These are phyloP conservation scores for Anthoceros angustus DNA, from an alignment of 225 moss, liverwort and hornwort species.

Conservation along the genomic window DNA sequence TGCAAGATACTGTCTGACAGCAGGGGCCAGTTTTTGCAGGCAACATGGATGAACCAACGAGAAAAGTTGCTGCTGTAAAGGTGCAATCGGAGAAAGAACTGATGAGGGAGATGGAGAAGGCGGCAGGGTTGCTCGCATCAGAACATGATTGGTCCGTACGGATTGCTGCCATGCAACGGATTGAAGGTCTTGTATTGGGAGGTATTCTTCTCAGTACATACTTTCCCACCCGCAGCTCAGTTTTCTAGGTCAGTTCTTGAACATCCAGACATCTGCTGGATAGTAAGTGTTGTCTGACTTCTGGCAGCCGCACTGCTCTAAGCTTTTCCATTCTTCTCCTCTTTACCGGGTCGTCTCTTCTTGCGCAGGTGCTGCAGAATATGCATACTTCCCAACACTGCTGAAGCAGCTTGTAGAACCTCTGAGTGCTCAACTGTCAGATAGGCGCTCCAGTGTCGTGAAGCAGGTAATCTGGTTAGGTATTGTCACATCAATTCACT, in stretches of 20 bases:
- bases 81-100: conserved; percentile 85
- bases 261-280: too few relatives aligned
- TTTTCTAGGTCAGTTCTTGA: too few relatives aligned
- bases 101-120: conserved; percentile 76
- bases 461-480: conserved; percentile 45
- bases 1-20: too few relatives aligned
- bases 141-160: conserved; percentile 95
- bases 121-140: conserved; percentile 54
- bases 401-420: conserved; percentile 86
- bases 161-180: conserved; percentile 71
- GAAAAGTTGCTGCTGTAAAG: conserved; percentile 58
- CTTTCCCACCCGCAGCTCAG: neutral
- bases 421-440: conserved; percentile 67
- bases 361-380: conserved; percentile 57
- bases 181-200: conserved; percentile 83
- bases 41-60: conserved; percentile 37
- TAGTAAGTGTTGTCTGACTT: too few relatives aligned
- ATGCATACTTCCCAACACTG: conserved; percentile 50
- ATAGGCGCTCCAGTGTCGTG: conserved; percentile 95
- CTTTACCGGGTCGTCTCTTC: neutral
- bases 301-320: too few relatives aligned
- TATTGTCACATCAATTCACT: neutral
- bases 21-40: conserved; percentile 20
- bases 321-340: neutral
- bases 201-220: conserved; percentile 16